These are phyloP conservation scores for Grosmannia huntii DNA, from an alignment of 2,329 filamentous ascomycete species.

Conservation along the genomic window DNA sequence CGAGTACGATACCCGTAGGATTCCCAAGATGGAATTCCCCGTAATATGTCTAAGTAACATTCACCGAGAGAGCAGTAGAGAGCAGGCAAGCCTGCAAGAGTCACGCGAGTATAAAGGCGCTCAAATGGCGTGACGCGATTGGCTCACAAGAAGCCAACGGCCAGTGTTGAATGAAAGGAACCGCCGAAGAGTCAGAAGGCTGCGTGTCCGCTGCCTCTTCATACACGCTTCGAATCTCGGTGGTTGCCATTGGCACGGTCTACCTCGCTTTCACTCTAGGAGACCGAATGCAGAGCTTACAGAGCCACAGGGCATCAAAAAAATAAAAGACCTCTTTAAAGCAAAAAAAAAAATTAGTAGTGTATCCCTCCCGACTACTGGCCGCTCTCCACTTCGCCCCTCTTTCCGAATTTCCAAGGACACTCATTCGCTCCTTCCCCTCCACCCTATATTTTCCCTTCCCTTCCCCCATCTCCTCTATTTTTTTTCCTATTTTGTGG, in stretches of 20 bases:
- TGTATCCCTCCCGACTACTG: neutral
- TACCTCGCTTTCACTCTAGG: neutral
- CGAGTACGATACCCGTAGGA: too few relatives aligned
- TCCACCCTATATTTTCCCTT: constrained; percentile 10
- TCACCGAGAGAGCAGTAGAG: neutral
- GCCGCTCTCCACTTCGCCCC: constrained; percentile 5
- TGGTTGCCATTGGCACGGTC: too few relatives aligned
- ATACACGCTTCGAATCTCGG: too few relatives aligned
- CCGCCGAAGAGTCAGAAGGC: neutral
- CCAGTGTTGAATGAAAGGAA: neutral
- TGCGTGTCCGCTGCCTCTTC: neutral
- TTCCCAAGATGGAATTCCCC: too few relatives aligned
- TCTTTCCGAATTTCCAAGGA: constrained; percentile 7
- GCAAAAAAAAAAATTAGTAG: constrained; percentile 4
- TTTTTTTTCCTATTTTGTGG: constrained; percentile 9
- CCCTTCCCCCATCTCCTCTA: constrained; percentile 6
- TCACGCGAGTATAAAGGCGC: neutral
- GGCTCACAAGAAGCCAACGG: neutral
- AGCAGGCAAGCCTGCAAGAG: neutral
- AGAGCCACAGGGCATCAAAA: neutral
- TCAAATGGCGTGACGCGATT: neutral
- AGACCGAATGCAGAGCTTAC: neutral
- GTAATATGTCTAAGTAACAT: too few relatives aligned
- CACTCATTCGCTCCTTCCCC: constrained; percentile 11
- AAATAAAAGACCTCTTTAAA: neutral